phyloP scores from a whole-genome alignment of 495 filamentous ascomycete species.

The Talaromyces ruber region DNA sequence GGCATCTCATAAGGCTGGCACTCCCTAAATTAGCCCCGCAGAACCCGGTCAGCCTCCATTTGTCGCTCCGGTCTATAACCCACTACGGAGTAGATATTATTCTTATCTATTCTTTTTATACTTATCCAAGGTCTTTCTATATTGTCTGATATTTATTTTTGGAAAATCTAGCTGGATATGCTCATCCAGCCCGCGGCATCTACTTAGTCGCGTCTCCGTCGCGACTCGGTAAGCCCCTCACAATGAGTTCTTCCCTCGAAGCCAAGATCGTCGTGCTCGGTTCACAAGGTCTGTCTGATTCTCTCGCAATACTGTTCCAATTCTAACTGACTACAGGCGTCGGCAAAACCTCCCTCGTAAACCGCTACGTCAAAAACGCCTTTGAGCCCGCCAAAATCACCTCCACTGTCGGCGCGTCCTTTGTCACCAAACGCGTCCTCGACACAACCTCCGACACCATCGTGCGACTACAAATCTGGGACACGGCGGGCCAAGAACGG shows the following conservation, averaged over 20 bases:
- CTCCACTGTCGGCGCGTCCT: constrained; percentile 87
- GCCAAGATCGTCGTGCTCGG: constrained; percentile 90
- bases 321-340: constrained; percentile 47
- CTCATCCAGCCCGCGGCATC: neutral
- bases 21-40: constrained; percentile 1
- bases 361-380: constrained; percentile 73
- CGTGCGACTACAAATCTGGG: constrained; percentile 86
- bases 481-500: constrained; percentile 91
- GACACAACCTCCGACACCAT: constrained; percentile 73
- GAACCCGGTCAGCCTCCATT: neutral
- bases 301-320: neutral
- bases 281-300: constrained; percentile 51
- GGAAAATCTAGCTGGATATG: neutral
- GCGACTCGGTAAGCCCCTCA: constrained; percentile 17
- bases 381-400: constrained; percentile 61
- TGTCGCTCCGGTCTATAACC: neutral
- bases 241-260: constrained; percentile 70
- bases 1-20: neutral
- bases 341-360: constrained; percentile 88
- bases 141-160: neutral
- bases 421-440: constrained; percentile 85
- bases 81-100: neutral
- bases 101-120: neutral
- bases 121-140: neutral
- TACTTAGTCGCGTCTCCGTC: constrained; percentile 1